Base-by-base conservation (phyloP, 2,329 filamentous ascomycete species). In the Neurospora sp. region DNA sequence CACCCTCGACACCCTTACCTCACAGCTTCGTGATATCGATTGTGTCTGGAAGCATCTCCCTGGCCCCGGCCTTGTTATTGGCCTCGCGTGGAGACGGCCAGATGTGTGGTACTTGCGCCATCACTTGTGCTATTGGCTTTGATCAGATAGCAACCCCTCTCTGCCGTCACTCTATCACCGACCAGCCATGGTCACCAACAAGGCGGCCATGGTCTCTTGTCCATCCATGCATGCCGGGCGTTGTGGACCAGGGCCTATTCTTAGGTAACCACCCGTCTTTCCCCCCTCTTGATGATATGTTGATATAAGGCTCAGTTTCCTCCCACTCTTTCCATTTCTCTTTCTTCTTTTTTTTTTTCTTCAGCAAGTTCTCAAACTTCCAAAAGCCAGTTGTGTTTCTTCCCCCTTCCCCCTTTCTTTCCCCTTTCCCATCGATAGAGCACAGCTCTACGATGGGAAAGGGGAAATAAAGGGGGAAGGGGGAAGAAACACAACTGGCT, bases 321-420 rank as follows among this genome's bases (percentile, higher is more conserved):
- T 78, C 77, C 78, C 78, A 78, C 77, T 77, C 76, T 75, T 76
- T 62, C 28, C 78, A 76, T 75, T 76, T 78, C 76, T 78, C 77
- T 81, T 81, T 80, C 75, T 76, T 78, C 79, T 78, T 78, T 82
- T 82, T 80, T 77, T 77, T 77, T 77, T 77, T 87, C 88, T 84
- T 84, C 84, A 90, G 89, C 89, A 91, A 91, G 89, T 83, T 82
- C 78, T 84, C 80, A 85, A 85, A 82, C 78, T 76, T 79, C 80
- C 78, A 84, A 84, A 84, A 83, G 82, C 82, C 80, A 81, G 83
- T 80, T 80, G 83, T 84, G 80, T 84, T 87, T 85, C 83, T 81
- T 78, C 78, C 78, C 77, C 23, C 11, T 74, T 73, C 75, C 67
- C 75, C 72, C 75, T 76, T 74, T 73, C 71, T 71, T 71, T 70